Conservation (phyloP, 2,329 filamentous ascomycete species). For the Cordyceps fumosorosea region DNA sequence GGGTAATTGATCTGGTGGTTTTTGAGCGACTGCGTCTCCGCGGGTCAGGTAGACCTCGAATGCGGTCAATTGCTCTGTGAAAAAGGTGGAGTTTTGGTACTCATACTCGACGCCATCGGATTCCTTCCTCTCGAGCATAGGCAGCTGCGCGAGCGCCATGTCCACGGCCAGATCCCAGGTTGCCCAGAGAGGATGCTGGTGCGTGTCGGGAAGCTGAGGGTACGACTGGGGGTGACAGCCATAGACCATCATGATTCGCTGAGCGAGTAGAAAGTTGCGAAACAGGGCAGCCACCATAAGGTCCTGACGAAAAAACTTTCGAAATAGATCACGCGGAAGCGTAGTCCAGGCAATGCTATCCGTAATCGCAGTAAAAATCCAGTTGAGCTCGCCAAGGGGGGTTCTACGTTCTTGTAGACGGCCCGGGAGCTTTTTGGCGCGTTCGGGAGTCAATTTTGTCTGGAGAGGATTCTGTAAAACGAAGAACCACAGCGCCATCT, state of each 20-base stretch:
- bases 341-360: constrained; percentile 99
- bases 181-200: constrained; percentile 90
- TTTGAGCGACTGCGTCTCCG: constrained; percentile 73
- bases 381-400: constrained; percentile 91
- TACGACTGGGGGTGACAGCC: constrained; percentile 92
- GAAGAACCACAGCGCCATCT: constrained; percentile 95
- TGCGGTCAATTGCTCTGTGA: constrained; percentile 91
- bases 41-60: constrained; percentile 92
- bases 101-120: constrained; percentile 71
- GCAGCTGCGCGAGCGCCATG: constrained; percentile 84
- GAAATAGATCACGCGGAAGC: constrained; percentile 80
- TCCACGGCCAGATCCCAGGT: constrained; percentile 98
- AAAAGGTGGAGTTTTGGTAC: constrained; percentile 92
- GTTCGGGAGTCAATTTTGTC: constrained; percentile 65
- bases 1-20: constrained; percentile 87
- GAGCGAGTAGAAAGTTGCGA: constrained; percentile 88
- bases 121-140: constrained; percentile 74
- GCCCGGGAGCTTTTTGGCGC: constrained; percentile 84
- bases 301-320: constrained; percentile 95
- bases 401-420: constrained; percentile 88
- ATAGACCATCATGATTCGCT: constrained; percentile 93
- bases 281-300: constrained; percentile 98
- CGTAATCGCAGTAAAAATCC: constrained; percentile 98
- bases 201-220: constrained; percentile 86
- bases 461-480: constrained; percentile 81